Conservation (phyloP, 2,329 filamentous ascomycete genomes). For the Atkinsonella texensis region DNA sequence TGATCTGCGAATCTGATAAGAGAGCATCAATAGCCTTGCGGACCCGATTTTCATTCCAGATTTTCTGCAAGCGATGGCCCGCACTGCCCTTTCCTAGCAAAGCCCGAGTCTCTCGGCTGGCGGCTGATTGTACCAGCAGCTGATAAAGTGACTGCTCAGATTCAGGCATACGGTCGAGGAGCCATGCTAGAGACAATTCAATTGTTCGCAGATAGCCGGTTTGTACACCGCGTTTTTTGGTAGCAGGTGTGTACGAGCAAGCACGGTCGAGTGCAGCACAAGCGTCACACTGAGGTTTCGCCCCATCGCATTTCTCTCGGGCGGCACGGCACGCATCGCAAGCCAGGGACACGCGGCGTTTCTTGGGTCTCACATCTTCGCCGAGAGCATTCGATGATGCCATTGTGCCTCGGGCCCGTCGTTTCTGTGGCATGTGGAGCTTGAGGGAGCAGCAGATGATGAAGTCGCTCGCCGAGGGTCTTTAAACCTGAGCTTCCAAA, state of each 20-base stretch:
- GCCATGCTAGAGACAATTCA: constrained; percentile 55
- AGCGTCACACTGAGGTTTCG: constrained; percentile 53
- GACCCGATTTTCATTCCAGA: constrained; percentile 51
- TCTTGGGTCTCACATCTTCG: constrained; percentile 27
- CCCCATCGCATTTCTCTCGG: constrained; percentile 62
- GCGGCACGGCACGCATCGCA: constrained; percentile 57
- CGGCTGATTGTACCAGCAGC: constrained; percentile 35
- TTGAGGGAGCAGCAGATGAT: not conserved
- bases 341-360: constrained; percentile 54
- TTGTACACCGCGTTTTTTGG: constrained; percentile 66
- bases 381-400: not conserved
- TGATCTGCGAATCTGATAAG: constrained; percentile 33
- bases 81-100: constrained; percentile 40
- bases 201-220: constrained; percentile 70
- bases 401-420: constrained; percentile 13
- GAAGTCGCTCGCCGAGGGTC: not conserved
- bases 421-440: constrained; percentile 27
- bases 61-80: constrained; percentile 45
- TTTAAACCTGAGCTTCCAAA: not conserved
- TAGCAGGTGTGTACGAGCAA: constrained; percentile 61
- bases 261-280: constrained; percentile 50
- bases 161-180: constrained; percentile 49
- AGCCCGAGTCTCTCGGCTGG: constrained; percentile 27
- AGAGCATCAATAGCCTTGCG: constrained; percentile 51
- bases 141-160: constrained; percentile 45